A percentile compares a stretch with the other conserved stretches of the same genome.
phyloP scores from a whole-genome alignment of 2,329 filamentous ascomycete species.

The Colletotrichum sp. region DNA sequence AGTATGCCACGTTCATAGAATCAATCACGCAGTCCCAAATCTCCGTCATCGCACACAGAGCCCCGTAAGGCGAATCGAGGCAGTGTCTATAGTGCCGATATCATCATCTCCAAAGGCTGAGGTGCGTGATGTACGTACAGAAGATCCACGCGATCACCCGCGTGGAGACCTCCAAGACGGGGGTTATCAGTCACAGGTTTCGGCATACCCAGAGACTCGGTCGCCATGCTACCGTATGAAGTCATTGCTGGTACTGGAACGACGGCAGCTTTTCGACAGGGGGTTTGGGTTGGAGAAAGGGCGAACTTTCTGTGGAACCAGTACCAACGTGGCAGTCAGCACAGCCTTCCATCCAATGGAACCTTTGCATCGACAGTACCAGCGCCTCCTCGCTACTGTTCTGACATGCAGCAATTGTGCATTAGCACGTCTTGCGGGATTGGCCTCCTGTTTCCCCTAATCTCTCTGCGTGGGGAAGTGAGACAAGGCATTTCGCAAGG shows the following conservation, averaged over 20 bases:
- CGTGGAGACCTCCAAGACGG: constrained; percentile 3
- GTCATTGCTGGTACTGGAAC: neutral
- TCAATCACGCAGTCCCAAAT: neutral
- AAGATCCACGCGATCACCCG: neutral
- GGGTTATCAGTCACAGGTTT: neutral
- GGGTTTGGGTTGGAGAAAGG: neutral
- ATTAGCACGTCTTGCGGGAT: neutral
- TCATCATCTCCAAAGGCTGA: neutral
- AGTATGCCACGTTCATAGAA: neutral
- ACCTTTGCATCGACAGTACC: constrained; percentile 1
- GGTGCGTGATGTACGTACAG: neutral
- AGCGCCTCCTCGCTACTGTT: neutral
- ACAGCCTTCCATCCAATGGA: constrained; percentile 16
- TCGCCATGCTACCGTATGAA: constrained; percentile 1
- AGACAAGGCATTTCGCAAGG: constrained; percentile 13
- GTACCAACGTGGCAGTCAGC: constrained; percentile 5
- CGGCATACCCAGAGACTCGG: constrained; percentile 7
- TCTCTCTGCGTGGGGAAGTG: neutral
- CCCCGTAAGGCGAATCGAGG: neutral
- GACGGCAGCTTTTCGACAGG: neutral
- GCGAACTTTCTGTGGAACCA: neutral
- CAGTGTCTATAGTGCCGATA: neutral
- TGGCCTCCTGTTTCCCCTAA: neutral
- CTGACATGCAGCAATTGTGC: constrained; percentile 15
- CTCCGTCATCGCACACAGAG: neutral